Evolutionary conservation across 2,329 filamentous ascomycete genomes (phyloP), one percentile per base, ranked within the genome.

Genomic region (Aspergillus tamarii): DNA sequence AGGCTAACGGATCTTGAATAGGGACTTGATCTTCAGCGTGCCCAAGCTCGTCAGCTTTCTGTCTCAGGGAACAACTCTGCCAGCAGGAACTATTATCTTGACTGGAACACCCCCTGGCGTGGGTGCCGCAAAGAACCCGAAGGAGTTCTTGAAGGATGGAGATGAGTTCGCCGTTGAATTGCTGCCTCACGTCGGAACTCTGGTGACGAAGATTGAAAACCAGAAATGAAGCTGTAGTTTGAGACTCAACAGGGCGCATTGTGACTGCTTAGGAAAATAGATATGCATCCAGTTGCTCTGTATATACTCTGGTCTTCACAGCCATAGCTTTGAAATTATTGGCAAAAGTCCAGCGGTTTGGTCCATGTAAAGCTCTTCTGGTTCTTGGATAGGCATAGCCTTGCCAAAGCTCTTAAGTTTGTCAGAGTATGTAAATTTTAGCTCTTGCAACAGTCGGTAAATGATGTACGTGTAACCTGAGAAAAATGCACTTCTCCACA

Each of bases 21-120:
- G 83, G 34, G 84, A 87, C 43, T 74, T 87, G 28, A 86, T 87
- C 62, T 87, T 87, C 70, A 80, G 74, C 26, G 80, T 88, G 12
- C 77, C 82, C 1, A 74, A 82, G 62, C 76, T 77, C 41, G 69
- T 84, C 59, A 76, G 70, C 64, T 78, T 77, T 65, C 69, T 80
- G 30, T 77, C 74, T 1, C 78, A 79, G 63, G 80, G 79, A 7
- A 82, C 78, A 7, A 82, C 80, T 3, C 67, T 82, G 7, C 74
- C 75, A 1, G 73, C 77, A 2, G 80, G 80, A 11, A 82, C 80
- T 0, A 73, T 81, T 48, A 81, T 82, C 56, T 64, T 82, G 30
- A 82, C 80, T 0, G 80, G 80, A 5, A 82, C 80, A 2, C 80
- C 80, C 0, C 77, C 78, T 3, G 80, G 80, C 2, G 77, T 82